These are phyloP conservation scores for Emmonsiellopsis sp. DNA, from an alignment of 2,329 filamentous ascomycete species.

Conservation along the genomic window DNA sequence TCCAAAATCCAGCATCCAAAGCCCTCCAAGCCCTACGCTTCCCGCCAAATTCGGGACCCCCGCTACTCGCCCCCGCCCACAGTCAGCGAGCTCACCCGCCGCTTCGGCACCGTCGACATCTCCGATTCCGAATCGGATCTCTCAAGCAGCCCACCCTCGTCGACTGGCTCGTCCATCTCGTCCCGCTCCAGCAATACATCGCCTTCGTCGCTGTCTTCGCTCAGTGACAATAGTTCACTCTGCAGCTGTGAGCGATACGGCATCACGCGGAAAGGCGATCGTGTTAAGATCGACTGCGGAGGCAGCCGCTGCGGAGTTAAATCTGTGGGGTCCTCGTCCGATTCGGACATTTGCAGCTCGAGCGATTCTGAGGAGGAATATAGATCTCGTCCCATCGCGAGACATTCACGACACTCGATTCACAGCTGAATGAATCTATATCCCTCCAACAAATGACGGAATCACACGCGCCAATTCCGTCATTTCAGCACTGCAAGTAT, in stretches of 20 bases:
- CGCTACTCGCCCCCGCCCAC: conserved; percentile 65
- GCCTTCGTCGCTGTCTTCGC: conserved; percentile 52
- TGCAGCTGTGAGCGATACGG: conserved; percentile 96
- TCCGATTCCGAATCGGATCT: conserved; percentile 61
- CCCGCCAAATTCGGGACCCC: conserved; percentile 73
- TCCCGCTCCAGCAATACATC: conserved; percentile 59
- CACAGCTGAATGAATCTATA: neutral
- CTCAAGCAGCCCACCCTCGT: conserved; percentile 67
- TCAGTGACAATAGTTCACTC: conserved; percentile 50
- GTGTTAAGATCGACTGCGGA: conserved; percentile 93
- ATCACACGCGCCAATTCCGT: neutral
- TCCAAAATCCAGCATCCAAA: conserved; percentile 87
- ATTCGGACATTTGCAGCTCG: neutral
- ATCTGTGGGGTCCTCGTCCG: conserved; percentile 5
- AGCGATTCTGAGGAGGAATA: conserved; percentile 5
- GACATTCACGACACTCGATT: neutral
- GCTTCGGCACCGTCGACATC: conserved; percentile 63
- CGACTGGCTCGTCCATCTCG: conserved; percentile 53
- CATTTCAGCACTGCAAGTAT: neutral
- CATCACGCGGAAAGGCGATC: conserved; percentile 84
- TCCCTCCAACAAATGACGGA: neutral
- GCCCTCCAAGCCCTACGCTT: conserved; percentile 79
- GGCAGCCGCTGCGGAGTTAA: conserved; percentile 72
- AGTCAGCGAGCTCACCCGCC: conserved; percentile 69
- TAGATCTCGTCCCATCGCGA: neutral